Percentiles rank a stretch among this genome's conserved stretches.
phyloP scores from a whole-genome alignment of 2,329 filamentous ascomycete genomes.

The Nigrospora sphaerica region DNA sequence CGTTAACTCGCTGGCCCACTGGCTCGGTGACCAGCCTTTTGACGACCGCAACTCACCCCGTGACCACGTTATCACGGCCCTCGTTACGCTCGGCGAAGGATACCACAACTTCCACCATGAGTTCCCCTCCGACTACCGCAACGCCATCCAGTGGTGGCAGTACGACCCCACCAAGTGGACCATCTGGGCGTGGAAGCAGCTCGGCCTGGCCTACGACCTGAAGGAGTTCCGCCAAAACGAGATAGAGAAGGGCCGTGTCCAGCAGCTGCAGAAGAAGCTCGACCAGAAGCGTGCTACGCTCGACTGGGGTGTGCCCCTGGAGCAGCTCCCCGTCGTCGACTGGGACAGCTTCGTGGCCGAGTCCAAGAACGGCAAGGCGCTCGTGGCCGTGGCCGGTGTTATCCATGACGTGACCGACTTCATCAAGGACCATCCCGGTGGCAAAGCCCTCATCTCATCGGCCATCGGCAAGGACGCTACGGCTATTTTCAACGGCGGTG shows the following conservation, averaged over 20 bases:
- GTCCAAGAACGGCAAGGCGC: conserved; percentile 55
- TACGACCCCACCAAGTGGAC: conserved; percentile 67
- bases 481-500: conserved; percentile 62
- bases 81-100: conserved; percentile 61
- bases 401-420: conserved; percentile 60
- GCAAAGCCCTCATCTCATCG: conserved; percentile 57
- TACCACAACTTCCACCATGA: conserved; percentile 73
- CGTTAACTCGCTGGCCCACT: conserved; percentile 46
- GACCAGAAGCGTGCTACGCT: conserved; percentile 56
- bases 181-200: conserved; percentile 61
- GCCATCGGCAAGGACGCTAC: conserved; percentile 61
- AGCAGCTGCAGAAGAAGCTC: conserved; percentile 63
- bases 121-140: conserved; percentile 65
- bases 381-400: conserved; percentile 56
- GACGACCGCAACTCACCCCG: conserved; percentile 65
- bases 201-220: conserved; percentile 60
- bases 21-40: conserved; percentile 58
- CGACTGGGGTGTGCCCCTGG: conserved; percentile 60
- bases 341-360: conserved; percentile 61
- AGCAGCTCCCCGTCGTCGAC: conserved; percentile 28
- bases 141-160: conserved; percentile 63
- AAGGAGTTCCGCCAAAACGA: conserved; percentile 63
- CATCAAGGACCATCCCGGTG: conserved; percentile 62
- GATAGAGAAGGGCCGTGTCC: conserved; percentile 61
- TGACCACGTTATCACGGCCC: conserved; percentile 60